phyloP scores from a whole-genome alignment of 768 basidiomycete species.

The Phlebiopsis gigantea region DNA sequence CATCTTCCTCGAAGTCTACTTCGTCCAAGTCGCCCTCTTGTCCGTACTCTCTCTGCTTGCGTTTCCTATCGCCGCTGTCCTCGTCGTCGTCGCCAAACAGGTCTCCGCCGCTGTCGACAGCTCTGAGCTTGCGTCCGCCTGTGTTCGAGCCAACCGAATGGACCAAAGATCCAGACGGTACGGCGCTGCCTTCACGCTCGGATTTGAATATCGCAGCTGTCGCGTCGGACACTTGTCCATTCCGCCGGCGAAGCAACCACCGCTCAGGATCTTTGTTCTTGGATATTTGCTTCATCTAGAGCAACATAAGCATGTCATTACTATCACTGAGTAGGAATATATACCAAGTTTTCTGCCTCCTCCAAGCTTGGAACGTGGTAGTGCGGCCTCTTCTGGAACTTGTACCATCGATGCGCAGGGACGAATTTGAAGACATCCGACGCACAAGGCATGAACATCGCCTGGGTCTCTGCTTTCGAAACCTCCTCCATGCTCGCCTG shows the following conservation, averaged over 20 bases:
- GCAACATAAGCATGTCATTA: background rate
- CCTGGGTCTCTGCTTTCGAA: slow-evolving; percentile 63
- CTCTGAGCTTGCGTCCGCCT: slow-evolving; percentile 58
- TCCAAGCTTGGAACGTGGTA: slow-evolving; percentile 64
- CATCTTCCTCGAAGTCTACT: slow-evolving; percentile 75
- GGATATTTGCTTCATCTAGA: slow-evolving; percentile 45
- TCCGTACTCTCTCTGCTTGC: slow-evolving; percentile 54
- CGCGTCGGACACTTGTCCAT: slow-evolving; percentile 54
- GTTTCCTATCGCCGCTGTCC: slow-evolving; percentile 36
- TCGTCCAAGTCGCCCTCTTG: slow-evolving; percentile 82
- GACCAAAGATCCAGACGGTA: slow-evolving; percentile 41
- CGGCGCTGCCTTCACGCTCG: slow-evolving; percentile 41
- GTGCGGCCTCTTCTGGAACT: slow-evolving; percentile 82
- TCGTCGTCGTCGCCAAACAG: slow-evolving; percentile 68
- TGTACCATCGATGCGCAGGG: slow-evolving; percentile 86
- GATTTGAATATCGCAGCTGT: slow-evolving; percentile 68
- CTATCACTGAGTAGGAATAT: slow-evolving; percentile 15
- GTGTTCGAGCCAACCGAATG: slow-evolving; percentile 49
- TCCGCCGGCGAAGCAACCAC: slow-evolving; percentile 60
- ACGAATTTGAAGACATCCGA: slow-evolving; percentile 85
- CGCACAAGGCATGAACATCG: slow-evolving; percentile 80
- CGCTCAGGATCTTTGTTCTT: slow-evolving; percentile 74
- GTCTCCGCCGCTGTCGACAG: slow-evolving; percentile 62
- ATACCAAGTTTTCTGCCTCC: slow-evolving; percentile 65
- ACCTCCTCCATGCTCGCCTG: slow-evolving; percentile 78